phyloP scores from a whole-genome alignment of 2,329 filamentous ascomycete genomes.

The Penicillium concentricum region DNA sequence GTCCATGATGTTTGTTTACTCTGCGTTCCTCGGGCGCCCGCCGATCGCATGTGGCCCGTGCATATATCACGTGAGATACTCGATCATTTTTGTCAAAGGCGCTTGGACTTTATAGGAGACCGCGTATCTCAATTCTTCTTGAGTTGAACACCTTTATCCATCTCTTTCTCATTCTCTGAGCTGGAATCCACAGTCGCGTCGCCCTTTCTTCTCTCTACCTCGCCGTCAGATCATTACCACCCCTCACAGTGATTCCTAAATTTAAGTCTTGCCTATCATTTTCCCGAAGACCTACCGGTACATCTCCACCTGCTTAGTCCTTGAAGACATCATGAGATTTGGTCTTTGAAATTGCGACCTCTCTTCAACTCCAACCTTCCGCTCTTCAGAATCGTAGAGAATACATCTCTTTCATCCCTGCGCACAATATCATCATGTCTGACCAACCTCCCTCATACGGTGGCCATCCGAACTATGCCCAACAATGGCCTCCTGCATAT shows the following conservation, averaged over 20 bases:
- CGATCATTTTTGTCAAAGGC: slow-evolving; percentile 22
- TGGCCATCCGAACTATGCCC: slow-evolving; percentile 34
- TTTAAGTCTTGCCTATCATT: background rate
- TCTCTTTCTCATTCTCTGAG: background rate
- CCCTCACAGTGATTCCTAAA: background rate
- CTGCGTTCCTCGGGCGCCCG: slow-evolving; percentile 34
- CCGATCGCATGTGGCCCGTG: slow-evolving; percentile 29
- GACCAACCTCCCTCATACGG: slow-evolving; percentile 50
- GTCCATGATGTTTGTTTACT: slow-evolving; percentile 41
- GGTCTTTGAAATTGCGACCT: slow-evolving; percentile 14
- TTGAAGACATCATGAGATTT: slow-evolving; percentile 20
- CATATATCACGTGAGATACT: slow-evolving; percentile 27
- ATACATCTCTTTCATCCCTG: background rate
- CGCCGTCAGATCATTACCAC: background rate
- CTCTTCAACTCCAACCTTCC: background rate
- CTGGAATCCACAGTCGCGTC: background rate
- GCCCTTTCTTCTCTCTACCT: background rate
- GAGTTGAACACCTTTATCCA: background rate
- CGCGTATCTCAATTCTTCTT: background rate
- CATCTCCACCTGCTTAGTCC: background rate
- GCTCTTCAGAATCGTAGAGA: background rate
- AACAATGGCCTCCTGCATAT: slow-evolving; percentile 38
- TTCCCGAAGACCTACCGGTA: background rate
- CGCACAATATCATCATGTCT: slow-evolving; percentile 40
- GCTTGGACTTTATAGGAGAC: slow-evolving; percentile 12